Conservation (phyloP, 139 green algal species). For the Chlamydomonas incerta region DNA sequence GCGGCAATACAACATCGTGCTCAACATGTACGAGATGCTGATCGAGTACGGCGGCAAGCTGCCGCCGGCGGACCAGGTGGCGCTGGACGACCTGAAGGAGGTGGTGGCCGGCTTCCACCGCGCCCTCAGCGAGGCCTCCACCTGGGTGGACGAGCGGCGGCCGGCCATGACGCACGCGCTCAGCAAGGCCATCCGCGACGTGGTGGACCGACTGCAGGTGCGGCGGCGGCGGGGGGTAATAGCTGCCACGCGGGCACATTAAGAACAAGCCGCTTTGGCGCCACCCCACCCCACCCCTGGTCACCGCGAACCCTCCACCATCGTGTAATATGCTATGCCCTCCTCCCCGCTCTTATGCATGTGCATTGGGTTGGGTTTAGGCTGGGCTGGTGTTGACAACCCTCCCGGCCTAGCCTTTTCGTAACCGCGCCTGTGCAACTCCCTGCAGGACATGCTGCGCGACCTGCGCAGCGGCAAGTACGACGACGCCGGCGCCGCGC, state of each 20-base stretch:
- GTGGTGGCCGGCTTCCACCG: conserved; percentile 47
- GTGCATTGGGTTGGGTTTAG: too few relatives aligned
- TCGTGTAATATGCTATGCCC: too few relatives aligned
- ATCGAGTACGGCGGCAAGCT: conserved; percentile 61
- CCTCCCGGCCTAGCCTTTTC: background rate
- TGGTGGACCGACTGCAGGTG: conserved; percentile 33
- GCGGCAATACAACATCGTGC: conserved; percentile 25
- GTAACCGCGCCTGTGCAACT: too few relatives aligned
- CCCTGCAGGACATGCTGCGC: conserved; percentile 45
- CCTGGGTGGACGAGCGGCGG: conserved; percentile 57
- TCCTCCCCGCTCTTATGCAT: too few relatives aligned
- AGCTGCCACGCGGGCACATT: too few relatives aligned
- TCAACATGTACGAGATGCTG: conserved; percentile 68
- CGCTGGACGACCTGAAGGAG: conserved; percentile 62
- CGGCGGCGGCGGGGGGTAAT: background rate
- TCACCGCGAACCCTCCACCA: too few relatives aligned
- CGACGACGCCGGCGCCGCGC: conserved; percentile 34
- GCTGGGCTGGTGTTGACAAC: too few relatives aligned
- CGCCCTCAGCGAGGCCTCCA: conserved; percentile 45
- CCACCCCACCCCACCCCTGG: too few relatives aligned
- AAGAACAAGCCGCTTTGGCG: too few relatives aligned
- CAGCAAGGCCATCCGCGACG: conserved; percentile 35
- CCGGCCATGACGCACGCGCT: conserved; percentile 39
- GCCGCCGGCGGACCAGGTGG: conserved; percentile 53
- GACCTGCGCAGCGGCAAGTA: conserved; percentile 58